A percentile compares a stretch with the other conserved stretches of the same genome.
Evolutionary conservation across 2,329 filamentous ascomycete species (phyloP).

Genomic region (Fusarium fracticaudum): DNA sequence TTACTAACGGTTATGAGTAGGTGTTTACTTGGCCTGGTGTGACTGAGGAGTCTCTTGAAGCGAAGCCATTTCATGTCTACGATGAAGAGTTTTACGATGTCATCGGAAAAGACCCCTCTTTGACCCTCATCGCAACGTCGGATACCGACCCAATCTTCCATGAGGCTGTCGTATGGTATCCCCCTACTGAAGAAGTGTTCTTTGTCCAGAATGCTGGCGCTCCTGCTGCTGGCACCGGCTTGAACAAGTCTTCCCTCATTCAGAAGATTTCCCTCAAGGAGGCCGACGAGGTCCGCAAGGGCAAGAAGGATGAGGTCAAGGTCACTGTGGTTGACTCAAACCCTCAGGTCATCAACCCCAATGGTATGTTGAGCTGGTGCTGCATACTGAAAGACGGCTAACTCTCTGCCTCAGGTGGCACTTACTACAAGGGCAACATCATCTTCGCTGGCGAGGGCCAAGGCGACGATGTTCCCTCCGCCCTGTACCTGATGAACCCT

Average conservation of each 20-base stretch:
- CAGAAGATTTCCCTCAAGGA: slow-evolving; percentile 60
- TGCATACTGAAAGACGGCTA: not conserved
- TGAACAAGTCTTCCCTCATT: slow-evolving; percentile 61
- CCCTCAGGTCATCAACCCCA: slow-evolving; percentile 61
- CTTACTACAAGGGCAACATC: slow-evolving; percentile 60
- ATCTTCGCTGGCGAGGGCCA: slow-evolving; percentile 61
- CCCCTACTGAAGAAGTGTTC: slow-evolving; percentile 60
- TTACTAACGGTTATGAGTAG: not conserved
- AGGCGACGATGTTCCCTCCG: slow-evolving; percentile 48
- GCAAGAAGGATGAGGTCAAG: slow-evolving; percentile 48
- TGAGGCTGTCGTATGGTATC: slow-evolving; percentile 64
- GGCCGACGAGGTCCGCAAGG: slow-evolving; percentile 46
- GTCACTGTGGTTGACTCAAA: slow-evolving; percentile 54
- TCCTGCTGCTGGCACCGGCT: slow-evolving; percentile 56
- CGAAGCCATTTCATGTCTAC: slow-evolving; percentile 48
- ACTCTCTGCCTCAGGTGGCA: slow-evolving; percentile 50
- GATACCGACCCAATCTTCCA: slow-evolving; percentile 60
- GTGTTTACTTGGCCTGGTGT: slow-evolving; percentile 27
- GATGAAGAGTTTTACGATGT: slow-evolving; percentile 60
- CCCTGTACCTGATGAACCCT: slow-evolving; percentile 40
- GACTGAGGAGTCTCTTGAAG: slow-evolving; percentile 23
- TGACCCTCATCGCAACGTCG: slow-evolving; percentile 60
- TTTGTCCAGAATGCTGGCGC: slow-evolving; percentile 63
- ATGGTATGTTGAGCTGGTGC: slow-evolving; percentile 45
- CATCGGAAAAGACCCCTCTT: slow-evolving; percentile 58